Base-by-base conservation (phyloP, 2,329 filamentous ascomycete genomes). In the Colletotrichum orbiculare region DNA sequence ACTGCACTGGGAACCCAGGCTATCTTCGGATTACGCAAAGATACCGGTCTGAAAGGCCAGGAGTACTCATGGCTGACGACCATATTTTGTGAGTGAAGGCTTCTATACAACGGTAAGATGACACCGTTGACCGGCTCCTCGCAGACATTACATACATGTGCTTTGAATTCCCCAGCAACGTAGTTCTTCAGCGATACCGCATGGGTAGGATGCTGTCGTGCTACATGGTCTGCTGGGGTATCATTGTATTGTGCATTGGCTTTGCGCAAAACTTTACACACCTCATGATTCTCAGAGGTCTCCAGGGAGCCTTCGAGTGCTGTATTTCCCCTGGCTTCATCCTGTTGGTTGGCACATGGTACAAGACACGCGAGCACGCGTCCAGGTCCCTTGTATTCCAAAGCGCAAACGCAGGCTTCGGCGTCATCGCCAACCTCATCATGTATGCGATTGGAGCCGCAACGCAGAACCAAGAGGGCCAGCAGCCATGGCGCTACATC, bases 1-100 rank as follows among this genome's bases (percentile, higher is more conserved):
- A 83, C 79, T 2, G 76, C 78, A 0, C 71, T 79, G 13, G 73
- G 77, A 17, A 76, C 72, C 0, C 78, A 80, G 54, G 78, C 78
- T 13, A 78, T 73, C 0, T 79, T 79, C 50, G 78, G 78, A 6
- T 71, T 80, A 4, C 64, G 72, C 42, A 69, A 73, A 39, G 77
- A 70, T 37, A 71, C 71, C 2, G 45, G 63, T 5, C 67, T 75
- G 4, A 60, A 68, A 2, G 73, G 73, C 1, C 69, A 72, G 33
- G 64, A 75, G 53, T 72, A 69, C 25, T 53, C 54, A 4, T 70
- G 67, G 68, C 71, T 74, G 33, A 78, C 76, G 25, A 78, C 76
- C 52, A 74, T 73, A 59, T 78, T 78, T 72, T 75, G 64, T 66
- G 59, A 6, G 64, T n/a, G 3, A 4, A 5, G 8, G 2, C 17